Base-by-base conservation (phyloP, 495 filamentous ascomycete genomes). In the Xylaria nigripes region DNA sequence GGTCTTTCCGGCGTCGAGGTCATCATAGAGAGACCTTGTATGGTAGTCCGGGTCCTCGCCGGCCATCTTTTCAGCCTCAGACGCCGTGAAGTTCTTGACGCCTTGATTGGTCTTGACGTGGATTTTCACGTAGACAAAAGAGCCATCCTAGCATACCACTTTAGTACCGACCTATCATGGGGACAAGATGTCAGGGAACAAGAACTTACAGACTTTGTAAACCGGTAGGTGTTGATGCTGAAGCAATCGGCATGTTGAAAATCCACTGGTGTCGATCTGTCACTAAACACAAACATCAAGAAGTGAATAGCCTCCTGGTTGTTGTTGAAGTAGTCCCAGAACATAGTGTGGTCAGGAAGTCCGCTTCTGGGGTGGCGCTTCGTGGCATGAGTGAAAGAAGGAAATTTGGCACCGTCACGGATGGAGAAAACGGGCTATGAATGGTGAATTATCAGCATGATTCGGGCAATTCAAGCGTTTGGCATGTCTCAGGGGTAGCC, bases 361-460 rank as follows among this genome's bases (percentile, higher is more conserved):
- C 84, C 82, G 52, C 76, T 84, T 55, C 83, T 69, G 7, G 83
- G 84, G 61, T 86, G 81, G 0, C 81, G 80, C 69, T 89, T 89
- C 0, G 73, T 81, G 18, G 81, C 72, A 48, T 87, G 85, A 44
- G 81, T 74, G 34, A 80, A 64, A 64, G 86, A 85, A 50, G 82
- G 68, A 61, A 80, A 82, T 60, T 81, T 81, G 8, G 78, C 73
- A 10, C 70, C 71, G 51, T 81, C 78, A 51, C 81, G 77, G 45
- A 81, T 80, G 18, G 68, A 63, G 43, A 71, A 71, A 6, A 69
- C 66, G 2, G 68, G 68, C 51, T 54, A 25, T 54, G 16, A 21
- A 12, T 0, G 18, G 9, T 21, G 34, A 3, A 5, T 45, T 7
- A 21, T 41, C 22, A 53, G 18, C 43, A 29, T 40, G n/a, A n/a